Conservation (phyloP, 108 stramenopile species). For the Nitzschia sp. region DNA sequence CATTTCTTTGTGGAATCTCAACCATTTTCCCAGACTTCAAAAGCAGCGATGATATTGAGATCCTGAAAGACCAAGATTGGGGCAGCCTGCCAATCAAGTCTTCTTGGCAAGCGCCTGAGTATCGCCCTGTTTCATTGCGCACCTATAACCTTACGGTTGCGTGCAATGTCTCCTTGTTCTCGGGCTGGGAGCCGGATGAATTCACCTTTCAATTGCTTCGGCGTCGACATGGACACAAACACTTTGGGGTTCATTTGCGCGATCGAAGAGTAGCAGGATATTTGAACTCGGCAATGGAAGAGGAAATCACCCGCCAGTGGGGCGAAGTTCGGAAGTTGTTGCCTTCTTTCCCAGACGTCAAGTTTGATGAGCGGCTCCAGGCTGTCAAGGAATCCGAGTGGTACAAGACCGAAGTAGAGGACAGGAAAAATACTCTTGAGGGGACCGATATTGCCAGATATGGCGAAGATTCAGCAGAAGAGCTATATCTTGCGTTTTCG, state of each 20-base stretch:
- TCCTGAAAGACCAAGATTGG: slow-evolving; percentile 3
- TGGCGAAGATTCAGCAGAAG: slow-evolving; percentile 63
- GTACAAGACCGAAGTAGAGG: slow-evolving; percentile 45
- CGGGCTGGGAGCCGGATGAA: slow-evolving; percentile 78
- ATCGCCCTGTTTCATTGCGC: slow-evolving; percentile 45
- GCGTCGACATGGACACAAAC: slow-evolving; percentile 37
- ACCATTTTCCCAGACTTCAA: slow-evolving; percentile 1
- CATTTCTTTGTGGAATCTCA: slow-evolving; percentile 10
- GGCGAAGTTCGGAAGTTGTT: slow-evolving; percentile 33
- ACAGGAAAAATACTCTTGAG: slow-evolving; percentile 29
- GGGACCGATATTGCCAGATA: slow-evolving; percentile 40
- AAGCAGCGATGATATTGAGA: neutral
- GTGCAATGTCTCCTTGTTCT: slow-evolving; percentile 74
- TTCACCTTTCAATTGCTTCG: slow-evolving; percentile 60
- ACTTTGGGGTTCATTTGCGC: slow-evolving; percentile 64
- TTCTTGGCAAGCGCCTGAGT: slow-evolving; percentile 48
- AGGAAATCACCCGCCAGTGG: slow-evolving; percentile 57
- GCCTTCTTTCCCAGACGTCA: slow-evolving; percentile 44
- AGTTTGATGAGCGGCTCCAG: slow-evolving; percentile 36
- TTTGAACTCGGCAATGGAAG: slow-evolving; percentile 20
- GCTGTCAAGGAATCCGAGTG: slow-evolving; percentile 42
- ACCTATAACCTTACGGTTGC: slow-evolving; percentile 72
- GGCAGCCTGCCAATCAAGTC: slow-evolving; percentile 35
- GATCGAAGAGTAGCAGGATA: slow-evolving; percentile 54
- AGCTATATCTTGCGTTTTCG: slow-evolving; percentile 59